A percentile compares a stretch with the other conserved stretches of the same genome.
phyloP scores from a whole-genome alignment of 306 rosid genomes.

The Trifolium repens region DNA sequence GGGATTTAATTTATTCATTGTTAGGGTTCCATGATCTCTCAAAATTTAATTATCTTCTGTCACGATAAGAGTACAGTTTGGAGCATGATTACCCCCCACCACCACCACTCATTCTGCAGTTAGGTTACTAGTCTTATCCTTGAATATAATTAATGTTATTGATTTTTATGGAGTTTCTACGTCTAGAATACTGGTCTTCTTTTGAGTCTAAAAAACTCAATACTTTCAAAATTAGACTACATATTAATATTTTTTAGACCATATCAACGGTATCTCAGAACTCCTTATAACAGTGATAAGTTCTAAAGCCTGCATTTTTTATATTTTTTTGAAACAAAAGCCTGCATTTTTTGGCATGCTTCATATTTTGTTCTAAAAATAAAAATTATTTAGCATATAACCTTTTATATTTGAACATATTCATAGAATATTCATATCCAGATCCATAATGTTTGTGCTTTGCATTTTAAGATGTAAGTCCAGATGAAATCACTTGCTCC shows the following conservation, averaged over 20 bases:
- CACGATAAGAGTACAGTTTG: constrained; percentile 4
- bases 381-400: not conserved
- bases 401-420: not conserved
- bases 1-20: constrained; percentile 4
- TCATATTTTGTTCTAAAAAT: constrained; percentile 9
- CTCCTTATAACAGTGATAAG: constrained; percentile 1
- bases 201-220: constrained; percentile 20
- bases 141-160: not conserved
- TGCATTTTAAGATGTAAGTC: constrained; percentile 3
- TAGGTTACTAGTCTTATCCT: constrained; percentile 1
- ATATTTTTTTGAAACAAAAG: not conserved
- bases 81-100: not conserved
- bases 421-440: not conserved
- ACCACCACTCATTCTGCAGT: not conserved
- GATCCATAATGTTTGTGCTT: not conserved
- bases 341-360: constrained; percentile 21
- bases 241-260: not conserved
- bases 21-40: not conserved
- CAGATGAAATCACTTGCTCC: constrained; percentile 1
- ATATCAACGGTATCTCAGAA: constrained; percentile 11
- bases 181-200: constrained; percentile 13
- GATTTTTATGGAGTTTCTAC: constrained; percentile 22
- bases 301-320: constrained; percentile 11
- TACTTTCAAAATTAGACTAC: constrained; percentile 20
- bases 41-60: not conserved